A percentile compares a stretch with the other conserved stretches of the same genome.
Conservation (phyloP, 768 basidiomycete genomes). For the Myochromella boudieri region DNA sequence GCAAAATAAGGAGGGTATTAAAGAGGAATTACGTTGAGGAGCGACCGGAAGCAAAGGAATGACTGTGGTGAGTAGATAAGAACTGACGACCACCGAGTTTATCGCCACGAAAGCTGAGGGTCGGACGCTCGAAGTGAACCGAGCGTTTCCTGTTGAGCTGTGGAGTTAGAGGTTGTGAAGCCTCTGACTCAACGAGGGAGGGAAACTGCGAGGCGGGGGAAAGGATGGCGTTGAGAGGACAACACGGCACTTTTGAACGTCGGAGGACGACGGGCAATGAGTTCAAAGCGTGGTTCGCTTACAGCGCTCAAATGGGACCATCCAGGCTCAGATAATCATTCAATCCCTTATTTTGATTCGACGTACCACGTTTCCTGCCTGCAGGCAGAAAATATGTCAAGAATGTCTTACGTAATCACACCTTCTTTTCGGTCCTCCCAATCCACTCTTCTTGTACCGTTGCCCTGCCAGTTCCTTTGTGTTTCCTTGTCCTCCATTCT, state of each 20-base stretch:
- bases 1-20: conserved; percentile 24
- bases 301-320: conserved; percentile 37
- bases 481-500: neutral
- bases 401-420: conserved; percentile 41
- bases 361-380: conserved; percentile 75
- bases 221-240: conserved; percentile 45
- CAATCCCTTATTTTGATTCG: conserved; percentile 56
- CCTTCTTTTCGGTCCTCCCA: conserved; percentile 13
- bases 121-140: conserved; percentile 54
- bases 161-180: conserved; percentile 29
- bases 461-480: conserved; percentile 4
- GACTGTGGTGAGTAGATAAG: conserved; percentile 47
- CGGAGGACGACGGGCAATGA: conserved; percentile 42
- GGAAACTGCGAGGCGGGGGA: conserved; percentile 26
- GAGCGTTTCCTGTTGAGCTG: conserved; percentile 40
- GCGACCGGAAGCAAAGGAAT: conserved; percentile 42
- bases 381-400: conserved; percentile 58
- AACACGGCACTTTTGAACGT: conserved; percentile 53
- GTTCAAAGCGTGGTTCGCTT: conserved; percentile 56
- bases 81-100: conserved; percentile 15
- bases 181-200: conserved; percentile 33
- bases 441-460: too few species aligned
- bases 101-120: conserved; percentile 23
- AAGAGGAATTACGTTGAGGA: conserved; percentile 29
- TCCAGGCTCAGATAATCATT: conserved; percentile 41